Conservation (phyloP, 306 rosid species). For the Medicago arabica region DNA sequence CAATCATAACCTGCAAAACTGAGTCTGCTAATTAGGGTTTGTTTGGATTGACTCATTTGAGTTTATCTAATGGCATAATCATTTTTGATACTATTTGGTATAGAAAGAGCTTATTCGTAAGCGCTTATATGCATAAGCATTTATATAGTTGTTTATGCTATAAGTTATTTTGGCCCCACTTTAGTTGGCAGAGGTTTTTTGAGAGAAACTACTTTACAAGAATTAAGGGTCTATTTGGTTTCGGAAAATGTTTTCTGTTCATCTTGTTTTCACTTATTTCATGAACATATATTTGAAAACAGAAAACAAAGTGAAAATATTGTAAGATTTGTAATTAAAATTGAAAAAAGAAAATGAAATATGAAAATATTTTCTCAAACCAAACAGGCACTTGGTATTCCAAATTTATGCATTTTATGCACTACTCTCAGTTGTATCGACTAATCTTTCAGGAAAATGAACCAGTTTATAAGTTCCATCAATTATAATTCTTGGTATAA, state of each 20-base stretch:
- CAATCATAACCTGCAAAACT: neutral
- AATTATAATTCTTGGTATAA: neutral
- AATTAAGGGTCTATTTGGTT: too few species aligned
- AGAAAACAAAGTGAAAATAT: too few species aligned
- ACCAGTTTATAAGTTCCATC: neutral
- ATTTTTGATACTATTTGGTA: constrained; percentile 40
- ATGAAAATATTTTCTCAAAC: too few species aligned
- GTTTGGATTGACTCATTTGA: neutral
- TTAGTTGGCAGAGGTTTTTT: too few species aligned
- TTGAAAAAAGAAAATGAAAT: too few species aligned
- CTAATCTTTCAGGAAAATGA: neutral
- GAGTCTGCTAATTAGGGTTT: neutral
- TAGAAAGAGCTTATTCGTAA: neutral
- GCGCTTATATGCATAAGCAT: neutral
- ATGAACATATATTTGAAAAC: too few species aligned
- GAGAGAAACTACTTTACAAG: too few species aligned
- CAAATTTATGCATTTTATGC: neutral
- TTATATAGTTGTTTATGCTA: neutral
- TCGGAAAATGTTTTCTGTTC: too few species aligned
- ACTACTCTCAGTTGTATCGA: neutral
- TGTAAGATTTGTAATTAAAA: too few species aligned
- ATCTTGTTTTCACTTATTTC: too few species aligned
- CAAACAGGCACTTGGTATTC: too few species aligned
- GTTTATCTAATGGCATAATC: constrained; percentile 17
- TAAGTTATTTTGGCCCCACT: too few species aligned